Conservation (phyloP, 2,329 filamentous ascomycete species). For the Sporothrix brunneoviolacea region DNA sequence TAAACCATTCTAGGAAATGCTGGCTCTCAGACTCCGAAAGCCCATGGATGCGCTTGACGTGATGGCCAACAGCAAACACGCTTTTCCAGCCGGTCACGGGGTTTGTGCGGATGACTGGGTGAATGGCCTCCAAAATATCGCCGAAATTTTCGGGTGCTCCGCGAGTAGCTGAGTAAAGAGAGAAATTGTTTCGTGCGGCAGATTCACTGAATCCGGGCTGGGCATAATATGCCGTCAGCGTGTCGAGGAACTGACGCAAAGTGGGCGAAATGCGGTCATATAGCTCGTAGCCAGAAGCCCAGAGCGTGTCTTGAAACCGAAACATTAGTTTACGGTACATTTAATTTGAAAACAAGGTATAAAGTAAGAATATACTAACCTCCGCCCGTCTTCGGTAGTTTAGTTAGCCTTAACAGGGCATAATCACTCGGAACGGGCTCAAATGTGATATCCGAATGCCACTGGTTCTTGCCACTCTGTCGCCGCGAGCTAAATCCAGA, state of each 20-base stretch:
- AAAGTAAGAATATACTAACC: too few species aligned
- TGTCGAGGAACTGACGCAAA: conserved; percentile 45
- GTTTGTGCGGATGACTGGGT: conserved; percentile 51
- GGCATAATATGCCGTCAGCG: conserved; percentile 48
- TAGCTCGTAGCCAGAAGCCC: conserved; percentile 61
- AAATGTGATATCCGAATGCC: conserved; percentile 45
- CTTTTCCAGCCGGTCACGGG: conserved; percentile 53
- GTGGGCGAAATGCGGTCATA: conserved; percentile 56
- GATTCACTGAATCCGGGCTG: conserved; percentile 44
- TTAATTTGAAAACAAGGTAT: too few species aligned
- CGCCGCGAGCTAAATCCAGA: too few species aligned
- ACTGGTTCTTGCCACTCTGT: conserved; percentile 20
- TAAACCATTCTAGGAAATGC: conserved; percentile 45
- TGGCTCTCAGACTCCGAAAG: conserved; percentile 41
- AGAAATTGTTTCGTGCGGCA: conserved; percentile 38
- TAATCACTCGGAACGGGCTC: conserved; percentile 41
- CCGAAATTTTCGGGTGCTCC: conserved; percentile 47
- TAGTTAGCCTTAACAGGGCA: conserved; percentile 35
- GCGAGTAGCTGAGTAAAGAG: conserved; percentile 38
- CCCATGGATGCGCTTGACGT: conserved; percentile 45
- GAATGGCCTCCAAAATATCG: conserved; percentile 39
- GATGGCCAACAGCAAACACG: conserved; percentile 45
- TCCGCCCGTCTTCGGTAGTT: conserved; percentile 37
- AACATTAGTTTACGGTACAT: too few species aligned
- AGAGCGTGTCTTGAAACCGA: conserved; percentile 58